Conservation (phyloP, 352 stramenopile species). For the Globisporangium camurandrum region DNA sequence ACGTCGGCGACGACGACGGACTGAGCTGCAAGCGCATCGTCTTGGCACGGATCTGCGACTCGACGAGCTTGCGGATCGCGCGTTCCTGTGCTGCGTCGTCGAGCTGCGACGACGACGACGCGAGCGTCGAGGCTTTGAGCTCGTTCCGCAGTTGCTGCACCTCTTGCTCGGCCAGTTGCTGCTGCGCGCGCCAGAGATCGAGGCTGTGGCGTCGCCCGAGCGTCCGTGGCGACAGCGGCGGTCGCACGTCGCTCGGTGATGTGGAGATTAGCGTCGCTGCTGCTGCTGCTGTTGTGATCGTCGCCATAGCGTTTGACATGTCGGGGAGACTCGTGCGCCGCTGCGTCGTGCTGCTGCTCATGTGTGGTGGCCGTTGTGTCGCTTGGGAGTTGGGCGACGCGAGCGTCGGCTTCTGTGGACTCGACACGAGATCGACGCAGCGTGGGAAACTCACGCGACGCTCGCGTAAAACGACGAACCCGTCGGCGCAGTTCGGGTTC, state of each 20-base stretch:
- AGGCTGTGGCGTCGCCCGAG: constrained; percentile 40
- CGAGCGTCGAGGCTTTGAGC: constrained; percentile 38
- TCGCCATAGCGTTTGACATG: constrained; percentile 1
- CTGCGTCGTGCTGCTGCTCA: not conserved
- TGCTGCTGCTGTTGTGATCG: too few species aligned
- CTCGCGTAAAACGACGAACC: constrained; percentile 3
- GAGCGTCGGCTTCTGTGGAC: constrained; percentile 27
- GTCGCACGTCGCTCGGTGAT: not conserved
- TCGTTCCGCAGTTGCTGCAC: constrained; percentile 38
- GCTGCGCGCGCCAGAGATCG: constrained; percentile 39
- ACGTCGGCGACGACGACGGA: constrained; percentile 11
- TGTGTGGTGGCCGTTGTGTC: not conserved
- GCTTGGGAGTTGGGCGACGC: constrained; percentile 25
- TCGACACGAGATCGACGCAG: constrained; percentile 22
- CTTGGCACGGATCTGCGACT: constrained; percentile 53
- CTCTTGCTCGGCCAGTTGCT: constrained; percentile 33
- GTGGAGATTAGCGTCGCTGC: too few species aligned
- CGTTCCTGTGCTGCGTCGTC: constrained; percentile 42
- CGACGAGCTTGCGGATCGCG: constrained; percentile 60
- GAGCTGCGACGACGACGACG: constrained; percentile 17
- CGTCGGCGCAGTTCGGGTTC: constrained; percentile 31
- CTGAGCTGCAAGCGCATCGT: constrained; percentile 47
- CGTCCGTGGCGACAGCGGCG: constrained; percentile 18
- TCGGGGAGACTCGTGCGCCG: constrained; percentile 16
- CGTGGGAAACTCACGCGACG: constrained; percentile 9